Evolutionary conservation across 805 yeast genomes (phyloP).

Genomic region (Ogataea nakhonphanomensis): DNA sequence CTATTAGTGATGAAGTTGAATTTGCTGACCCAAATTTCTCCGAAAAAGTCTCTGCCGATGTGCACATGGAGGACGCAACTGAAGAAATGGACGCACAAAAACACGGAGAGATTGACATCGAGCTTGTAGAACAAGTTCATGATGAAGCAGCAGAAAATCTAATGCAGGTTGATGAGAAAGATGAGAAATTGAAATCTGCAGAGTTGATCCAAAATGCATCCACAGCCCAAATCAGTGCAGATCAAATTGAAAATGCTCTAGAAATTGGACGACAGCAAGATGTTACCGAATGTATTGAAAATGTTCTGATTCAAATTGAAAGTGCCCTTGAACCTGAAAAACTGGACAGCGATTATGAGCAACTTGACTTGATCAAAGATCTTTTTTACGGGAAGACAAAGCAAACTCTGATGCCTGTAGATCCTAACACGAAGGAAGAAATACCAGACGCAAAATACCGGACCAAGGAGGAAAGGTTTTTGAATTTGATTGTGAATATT

Average conservation of each 20-base stretch:
- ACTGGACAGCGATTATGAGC: slow-evolving; percentile 74
- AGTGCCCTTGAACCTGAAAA: slow-evolving; percentile 72
- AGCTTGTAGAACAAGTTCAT: neutral
- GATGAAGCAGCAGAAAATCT: neutral
- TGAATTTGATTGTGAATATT: slow-evolving; percentile 78
- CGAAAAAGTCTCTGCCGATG: neutral
- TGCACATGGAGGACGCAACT: neutral
- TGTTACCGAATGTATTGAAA: slow-evolving; percentile 95
- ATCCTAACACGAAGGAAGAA: slow-evolving; percentile 28
- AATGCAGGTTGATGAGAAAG: slow-evolving; percentile 1
- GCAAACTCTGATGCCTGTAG: slow-evolving; percentile 63
- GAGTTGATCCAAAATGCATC: slow-evolving; percentile 23
- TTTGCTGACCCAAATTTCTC: slow-evolving; percentile 35
- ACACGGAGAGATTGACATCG: slow-evolving; percentile 3
- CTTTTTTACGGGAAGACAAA: slow-evolving; percentile 83
- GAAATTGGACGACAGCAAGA: slow-evolving; percentile 93
- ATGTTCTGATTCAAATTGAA: slow-evolving; percentile 86
- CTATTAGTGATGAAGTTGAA: slow-evolving; percentile 62
- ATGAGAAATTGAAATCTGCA: slow-evolving; percentile 11
- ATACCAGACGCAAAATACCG: slow-evolving; percentile 34
- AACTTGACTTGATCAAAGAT: slow-evolving; percentile 72
- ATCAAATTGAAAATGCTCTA: slow-evolving; percentile 69
- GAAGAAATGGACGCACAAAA: neutral
- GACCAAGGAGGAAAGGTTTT: slow-evolving; percentile 67
- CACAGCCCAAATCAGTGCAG: slow-evolving; percentile 44